Conservation (phyloP, 208 protist genomes). For the Wallacemonas sp. region DNA sequence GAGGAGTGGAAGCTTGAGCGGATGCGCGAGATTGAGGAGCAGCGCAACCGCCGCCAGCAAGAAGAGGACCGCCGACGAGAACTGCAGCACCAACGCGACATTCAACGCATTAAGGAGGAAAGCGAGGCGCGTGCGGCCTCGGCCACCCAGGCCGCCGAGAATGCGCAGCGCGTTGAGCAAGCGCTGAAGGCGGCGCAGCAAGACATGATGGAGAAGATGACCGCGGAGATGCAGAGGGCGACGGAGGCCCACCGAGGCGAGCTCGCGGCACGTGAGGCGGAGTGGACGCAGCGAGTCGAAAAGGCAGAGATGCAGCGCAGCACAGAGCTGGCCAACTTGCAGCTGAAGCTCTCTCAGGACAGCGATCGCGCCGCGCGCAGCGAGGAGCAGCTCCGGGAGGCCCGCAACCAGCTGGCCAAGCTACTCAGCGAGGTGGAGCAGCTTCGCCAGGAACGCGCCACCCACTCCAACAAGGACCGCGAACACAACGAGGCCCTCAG, state of each 20-base stretch:
- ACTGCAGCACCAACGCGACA: conserved; percentile 66
- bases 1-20: conserved; percentile 84
- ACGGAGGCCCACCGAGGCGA: conserved; percentile 31
- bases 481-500: conserved; percentile 34
- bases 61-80: conserved; percentile 77
- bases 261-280: conserved; percentile 30
- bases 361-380: conserved; percentile 34
- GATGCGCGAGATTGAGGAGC: conserved; percentile 42
- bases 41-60: conserved; percentile 36
- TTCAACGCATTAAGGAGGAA: conserved; percentile 69
- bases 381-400: conserved; percentile 66
- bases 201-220: conserved; percentile 31
- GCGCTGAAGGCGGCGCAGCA: conserved; percentile 30
- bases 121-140: conserved; percentile 28
- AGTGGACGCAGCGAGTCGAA: conserved; percentile 41
- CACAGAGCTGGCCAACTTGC: conserved; percentile 47
- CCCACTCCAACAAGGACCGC: conserved; percentile 17
- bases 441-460: conserved; percentile 29
- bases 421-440: conserved; percentile 55
- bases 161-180: conserved; percentile 33
- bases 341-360: conserved; percentile 54
- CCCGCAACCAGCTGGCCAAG: conserved; percentile 43
- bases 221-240: conserved; percentile 27
- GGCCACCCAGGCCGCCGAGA: conserved; percentile 27
- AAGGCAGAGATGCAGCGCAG: conserved; percentile 38